These are phyloP conservation scores for Colletotrichum filicis DNA, from an alignment of 2,329 filamentous ascomycete species.

Conservation along the genomic window DNA sequence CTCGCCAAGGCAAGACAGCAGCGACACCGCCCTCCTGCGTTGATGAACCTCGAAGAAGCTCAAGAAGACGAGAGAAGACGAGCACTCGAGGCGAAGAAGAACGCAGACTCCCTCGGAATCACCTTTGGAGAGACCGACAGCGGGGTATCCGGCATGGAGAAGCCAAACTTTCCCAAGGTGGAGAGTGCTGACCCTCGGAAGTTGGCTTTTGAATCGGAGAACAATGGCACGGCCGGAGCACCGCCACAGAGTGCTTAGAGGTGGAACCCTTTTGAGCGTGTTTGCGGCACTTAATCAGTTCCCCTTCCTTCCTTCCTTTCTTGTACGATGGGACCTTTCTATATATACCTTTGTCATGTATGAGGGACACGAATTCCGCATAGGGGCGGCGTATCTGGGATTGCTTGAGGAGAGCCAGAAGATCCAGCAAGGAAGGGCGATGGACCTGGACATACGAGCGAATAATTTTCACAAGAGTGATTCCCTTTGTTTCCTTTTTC, in stretches of 20 bases:
- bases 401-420: conserved; percentile 24
- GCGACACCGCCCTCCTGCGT: conserved; percentile 88
- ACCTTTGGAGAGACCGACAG: conserved; percentile 55
- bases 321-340: conserved; percentile 34
- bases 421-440: conserved; percentile 16
- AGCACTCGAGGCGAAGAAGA: conserved; percentile 40
- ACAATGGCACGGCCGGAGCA: conserved; percentile 38
- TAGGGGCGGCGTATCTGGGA: conserved; percentile 35
- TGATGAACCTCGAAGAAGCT: conserved; percentile 76
- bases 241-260: conserved; percentile 46
- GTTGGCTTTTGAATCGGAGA: conserved; percentile 41
- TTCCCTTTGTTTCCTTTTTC: conserved; percentile 25
- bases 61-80: conserved; percentile 41
- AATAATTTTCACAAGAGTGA: conserved; percentile 32
- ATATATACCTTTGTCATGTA: conserved; percentile 37
- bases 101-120: conserved; percentile 54
- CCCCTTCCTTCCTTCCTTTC: conserved; percentile 27
- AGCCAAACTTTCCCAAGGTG: conserved; percentile 42
- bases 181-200: conserved; percentile 44
- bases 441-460: conserved; percentile 32
- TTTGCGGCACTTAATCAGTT: conserved; percentile 1
- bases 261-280: neutral
- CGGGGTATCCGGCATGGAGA: conserved; percentile 55
- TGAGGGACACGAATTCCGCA: conserved; percentile 36
- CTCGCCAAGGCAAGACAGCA: conserved; percentile 88